Conservation (phyloP, 2,329 filamentous ascomycete genomes). For the Fusarium sp. region DNA sequence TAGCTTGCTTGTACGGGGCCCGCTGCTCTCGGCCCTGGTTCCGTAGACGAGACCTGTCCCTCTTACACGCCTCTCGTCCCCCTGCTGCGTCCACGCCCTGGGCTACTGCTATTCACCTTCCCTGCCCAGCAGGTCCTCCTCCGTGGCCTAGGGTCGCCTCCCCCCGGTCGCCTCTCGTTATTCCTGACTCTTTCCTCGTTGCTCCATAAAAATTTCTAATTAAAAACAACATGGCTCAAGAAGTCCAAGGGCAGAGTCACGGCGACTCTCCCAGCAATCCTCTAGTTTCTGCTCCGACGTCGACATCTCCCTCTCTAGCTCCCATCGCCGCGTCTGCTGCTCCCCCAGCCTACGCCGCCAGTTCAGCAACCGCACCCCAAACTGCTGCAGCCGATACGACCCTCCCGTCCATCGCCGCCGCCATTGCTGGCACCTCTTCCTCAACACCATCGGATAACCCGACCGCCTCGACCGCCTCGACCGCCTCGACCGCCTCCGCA, state of each 20-base stretch:
- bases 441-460: slow-evolving; percentile 28
- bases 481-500: slow-evolving; percentile 34
- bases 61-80: slow-evolving; percentile 38
- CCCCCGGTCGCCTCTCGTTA: slow-evolving; percentile 44
- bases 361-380: slow-evolving; percentile 13
- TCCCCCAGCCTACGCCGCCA: slow-evolving; percentile 32
- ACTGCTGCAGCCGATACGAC: slow-evolving; percentile 33
- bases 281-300: slow-evolving; percentile 39
- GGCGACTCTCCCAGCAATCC: slow-evolving; percentile 45
- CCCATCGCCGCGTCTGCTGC: slow-evolving; percentile 35
- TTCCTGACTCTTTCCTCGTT: slow-evolving; percentile 48
- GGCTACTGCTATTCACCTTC: slow-evolving; percentile 40
- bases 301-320: slow-evolving; percentile 44
- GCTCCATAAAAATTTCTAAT: slow-evolving; percentile 55
- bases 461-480: slow-evolving; percentile 35
- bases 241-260: slow-evolving; percentile 47
- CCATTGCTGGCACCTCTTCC: slow-evolving; percentile 30
- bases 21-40: slow-evolving; percentile 40
- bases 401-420: slow-evolving; percentile 25
- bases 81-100: slow-evolving; percentile 40
- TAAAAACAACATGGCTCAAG: slow-evolving; percentile 51
- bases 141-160: slow-evolving; percentile 48
- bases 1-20: slow-evolving; percentile 24
- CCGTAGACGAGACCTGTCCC: slow-evolving; percentile 34
- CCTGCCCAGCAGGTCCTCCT: slow-evolving; percentile 44